Evolutionary conservation across 805 yeast genomes (phyloP).

Genomic region (Saturnispora quitensis): DNA sequence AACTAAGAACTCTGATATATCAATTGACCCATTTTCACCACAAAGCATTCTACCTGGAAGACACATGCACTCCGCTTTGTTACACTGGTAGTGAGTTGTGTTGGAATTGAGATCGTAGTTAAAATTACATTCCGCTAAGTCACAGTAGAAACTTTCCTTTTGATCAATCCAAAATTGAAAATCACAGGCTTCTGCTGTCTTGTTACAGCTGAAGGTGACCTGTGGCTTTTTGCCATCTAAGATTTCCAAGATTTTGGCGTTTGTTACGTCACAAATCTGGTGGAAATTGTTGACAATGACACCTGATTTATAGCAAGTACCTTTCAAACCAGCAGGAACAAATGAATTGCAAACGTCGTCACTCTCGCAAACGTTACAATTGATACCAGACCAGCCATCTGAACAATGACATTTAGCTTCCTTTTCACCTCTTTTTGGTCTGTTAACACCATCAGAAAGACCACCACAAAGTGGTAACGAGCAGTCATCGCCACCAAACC

Average conservation of each 20-base stretch:
- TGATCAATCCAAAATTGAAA: constrained; percentile 96
- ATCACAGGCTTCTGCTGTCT: constrained; percentile 55
- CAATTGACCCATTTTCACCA: constrained; percentile 90
- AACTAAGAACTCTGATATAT: constrained; percentile 83
- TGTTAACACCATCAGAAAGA: constrained; percentile 47
- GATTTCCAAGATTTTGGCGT: constrained; percentile 71
- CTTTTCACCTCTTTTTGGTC: constrained; percentile 52
- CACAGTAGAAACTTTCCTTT: constrained; percentile 85
- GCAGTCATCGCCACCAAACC: constrained; percentile 93
- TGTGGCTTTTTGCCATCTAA: constrained; percentile 78
- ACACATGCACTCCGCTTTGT: constrained; percentile 75
- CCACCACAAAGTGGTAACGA: constrained; percentile 82
- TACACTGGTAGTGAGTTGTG: constrained; percentile 69
- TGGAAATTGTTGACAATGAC: constrained; percentile 69
- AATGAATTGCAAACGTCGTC: constrained; percentile 77
- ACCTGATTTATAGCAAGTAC: constrained; percentile 86
- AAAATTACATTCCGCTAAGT: constrained; percentile 62
- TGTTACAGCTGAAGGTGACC: constrained; percentile 84
- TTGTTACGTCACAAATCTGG: constrained; percentile 94
- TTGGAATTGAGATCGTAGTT: constrained; percentile 53
- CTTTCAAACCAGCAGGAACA: constrained; percentile 74
- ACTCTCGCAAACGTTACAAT: constrained; percentile 74
- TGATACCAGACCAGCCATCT: constrained; percentile 89
- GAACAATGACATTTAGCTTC: constrained; percentile 60
- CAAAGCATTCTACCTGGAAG: constrained; percentile 89